These are phyloP conservation scores for Phytopythium litorale DNA, from an alignment of 352 stramenopile genomes.

Conservation along the genomic window DNA sequence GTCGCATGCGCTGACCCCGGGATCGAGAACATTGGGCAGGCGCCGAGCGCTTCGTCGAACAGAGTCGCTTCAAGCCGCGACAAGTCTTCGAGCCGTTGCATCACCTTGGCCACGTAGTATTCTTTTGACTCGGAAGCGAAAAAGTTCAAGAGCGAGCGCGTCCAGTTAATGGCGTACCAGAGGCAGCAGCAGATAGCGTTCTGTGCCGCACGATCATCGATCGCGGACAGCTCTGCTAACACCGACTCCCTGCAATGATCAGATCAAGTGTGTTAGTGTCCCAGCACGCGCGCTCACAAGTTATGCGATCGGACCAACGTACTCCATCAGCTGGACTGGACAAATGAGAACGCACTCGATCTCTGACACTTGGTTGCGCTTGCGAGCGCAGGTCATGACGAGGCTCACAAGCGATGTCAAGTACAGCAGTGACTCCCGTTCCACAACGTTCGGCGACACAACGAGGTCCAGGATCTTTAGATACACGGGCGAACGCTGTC, in stretches of 20 bases:
- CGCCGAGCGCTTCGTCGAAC: slow-evolving; percentile 25
- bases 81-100: slow-evolving; percentile 40
- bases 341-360: slow-evolving; percentile 55
- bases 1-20: slow-evolving; percentile 12
- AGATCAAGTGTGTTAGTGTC: neutral
- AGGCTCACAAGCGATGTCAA: slow-evolving; percentile 32
- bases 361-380: slow-evolving; percentile 17
- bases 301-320: slow-evolving; percentile 10
- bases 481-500: slow-evolving; percentile 31
- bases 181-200: slow-evolving; percentile 39
- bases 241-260: slow-evolving; percentile 25
- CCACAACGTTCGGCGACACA: slow-evolving; percentile 25
- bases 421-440: slow-evolving; percentile 46
- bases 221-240: slow-evolving; percentile 33
- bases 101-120: slow-evolving; percentile 29
- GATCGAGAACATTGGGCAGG: slow-evolving; percentile 25
- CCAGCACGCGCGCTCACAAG: neutral
- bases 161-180: slow-evolving; percentile 63
- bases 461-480: slow-evolving; percentile 48
- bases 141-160: slow-evolving; percentile 55
- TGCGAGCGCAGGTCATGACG: slow-evolving; percentile 37
- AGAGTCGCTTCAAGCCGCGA: slow-evolving; percentile 37
- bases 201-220: slow-evolving; percentile 33
- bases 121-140: slow-evolving; percentile 31
- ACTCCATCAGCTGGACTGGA: slow-evolving; percentile 59